Conservation (phyloP, 108 stramenopile genomes). For the Nitzschia inconspicua region DNA sequence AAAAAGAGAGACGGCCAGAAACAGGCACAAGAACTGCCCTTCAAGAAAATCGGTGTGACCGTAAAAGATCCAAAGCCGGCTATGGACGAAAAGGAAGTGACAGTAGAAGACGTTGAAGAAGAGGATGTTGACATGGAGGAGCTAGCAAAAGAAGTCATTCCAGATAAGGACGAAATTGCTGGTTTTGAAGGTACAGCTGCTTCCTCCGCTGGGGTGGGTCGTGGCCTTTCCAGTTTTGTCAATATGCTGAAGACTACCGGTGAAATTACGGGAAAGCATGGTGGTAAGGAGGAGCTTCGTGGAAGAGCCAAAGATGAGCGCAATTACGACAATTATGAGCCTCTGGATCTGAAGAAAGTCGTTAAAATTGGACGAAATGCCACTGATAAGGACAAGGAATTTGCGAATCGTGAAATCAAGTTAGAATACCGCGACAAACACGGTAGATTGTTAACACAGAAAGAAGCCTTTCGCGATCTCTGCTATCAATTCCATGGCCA, state of each 20-base stretch:
- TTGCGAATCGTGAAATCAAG: slow-evolving; percentile 85
- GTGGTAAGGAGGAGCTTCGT: slow-evolving; percentile 71
- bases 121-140: slow-evolving; percentile 67
- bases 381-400: slow-evolving; percentile 72
- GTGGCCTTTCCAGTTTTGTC: slow-evolving; percentile 77
- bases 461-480: slow-evolving; percentile 95
- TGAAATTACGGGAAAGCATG: slow-evolving; percentile 64
- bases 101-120: slow-evolving; percentile 25
- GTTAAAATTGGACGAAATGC: slow-evolving; percentile 71
- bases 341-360: slow-evolving; percentile 67
- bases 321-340: slow-evolving; percentile 86
- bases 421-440: slow-evolving; percentile 95
- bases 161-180: slow-evolving; percentile 35
- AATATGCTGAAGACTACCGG: slow-evolving; percentile 80
- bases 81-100: slow-evolving; percentile 3
- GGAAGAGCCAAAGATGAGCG: slow-evolving; percentile 88
- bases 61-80: neutral
- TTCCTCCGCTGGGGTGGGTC: slow-evolving; percentile 53
- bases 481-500: slow-evolving; percentile 98
- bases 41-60: neutral
- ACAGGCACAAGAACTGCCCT: slow-evolving; percentile 4
- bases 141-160: slow-evolving; percentile 62
- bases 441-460: slow-evolving; percentile 89
- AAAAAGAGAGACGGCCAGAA: slow-evolving; percentile 36
- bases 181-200: slow-evolving; percentile 56